Conservation (phyloP, 345 rosid species). For the Sisymbrium irio region DNA sequence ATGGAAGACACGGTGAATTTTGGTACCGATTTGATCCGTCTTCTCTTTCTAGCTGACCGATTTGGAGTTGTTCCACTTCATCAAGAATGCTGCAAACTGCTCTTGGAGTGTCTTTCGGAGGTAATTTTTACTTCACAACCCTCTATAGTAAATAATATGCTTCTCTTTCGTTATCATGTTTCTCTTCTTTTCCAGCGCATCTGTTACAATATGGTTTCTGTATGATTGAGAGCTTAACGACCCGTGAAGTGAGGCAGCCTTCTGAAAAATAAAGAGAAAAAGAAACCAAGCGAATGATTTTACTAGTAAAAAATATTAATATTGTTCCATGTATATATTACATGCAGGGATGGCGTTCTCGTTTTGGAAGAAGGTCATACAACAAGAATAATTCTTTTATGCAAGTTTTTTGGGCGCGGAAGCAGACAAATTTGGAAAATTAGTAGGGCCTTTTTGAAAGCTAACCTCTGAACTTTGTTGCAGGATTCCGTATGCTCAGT, state of each 20-base stretch:
- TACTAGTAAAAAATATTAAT: slow-evolving; percentile 66
- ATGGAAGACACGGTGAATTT: slow-evolving; percentile 54
- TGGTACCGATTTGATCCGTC: slow-evolving; percentile 74
- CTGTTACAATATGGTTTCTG: slow-evolving; percentile 42
- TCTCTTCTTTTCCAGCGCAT: slow-evolving; percentile 29
- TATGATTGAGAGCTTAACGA: slow-evolving; percentile 44
- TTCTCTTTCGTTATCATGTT: slow-evolving; percentile 17
- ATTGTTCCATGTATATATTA: slow-evolving; percentile 80
- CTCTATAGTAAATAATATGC: slow-evolving; percentile 8
- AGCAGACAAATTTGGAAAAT: slow-evolving; percentile 79
- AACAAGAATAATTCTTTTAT: slow-evolving; percentile 83
- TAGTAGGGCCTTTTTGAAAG: slow-evolving; percentile 50
- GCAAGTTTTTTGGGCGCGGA: slow-evolving; percentile 91
- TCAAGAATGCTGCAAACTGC: slow-evolving; percentile 95
- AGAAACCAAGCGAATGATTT: slow-evolving; percentile 50
- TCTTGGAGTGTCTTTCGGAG: slow-evolving; percentile 88
- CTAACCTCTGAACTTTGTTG: slow-evolving; percentile 90
- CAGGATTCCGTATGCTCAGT: slow-evolving; percentile 95
- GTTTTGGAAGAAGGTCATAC: slow-evolving; percentile 85
- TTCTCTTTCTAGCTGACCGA: slow-evolving; percentile 84
- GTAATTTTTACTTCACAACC: slow-evolving; percentile 41
- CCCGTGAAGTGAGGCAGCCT: slow-evolving; percentile 65
- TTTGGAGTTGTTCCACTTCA: slow-evolving; percentile 81
- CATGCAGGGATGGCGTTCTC: slow-evolving; percentile 98
- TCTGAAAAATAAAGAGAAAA: slow-evolving; percentile 53